Percentiles rank a stretch among this genome's conserved stretches.
Evolutionary conservation across 2,329 filamentous ascomycete species (phyloP).

Genomic region (Coniochaeta sp.): DNA sequence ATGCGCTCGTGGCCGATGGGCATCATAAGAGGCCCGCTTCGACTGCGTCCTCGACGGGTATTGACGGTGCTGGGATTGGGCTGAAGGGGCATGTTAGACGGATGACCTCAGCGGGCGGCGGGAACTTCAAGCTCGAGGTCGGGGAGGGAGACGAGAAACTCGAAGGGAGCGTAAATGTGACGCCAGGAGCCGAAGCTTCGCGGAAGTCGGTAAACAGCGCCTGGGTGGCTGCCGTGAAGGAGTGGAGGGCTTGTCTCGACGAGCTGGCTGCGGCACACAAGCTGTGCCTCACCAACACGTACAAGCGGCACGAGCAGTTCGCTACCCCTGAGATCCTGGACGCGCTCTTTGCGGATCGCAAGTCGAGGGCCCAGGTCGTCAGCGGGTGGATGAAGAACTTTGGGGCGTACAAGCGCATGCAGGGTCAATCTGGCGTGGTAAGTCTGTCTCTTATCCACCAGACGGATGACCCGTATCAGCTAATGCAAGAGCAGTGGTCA

Average conservation of each 20-base stretch:
- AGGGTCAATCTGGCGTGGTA: constrained; percentile 29
- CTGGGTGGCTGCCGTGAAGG: constrained; percentile 30
- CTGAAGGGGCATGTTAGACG: neutral
- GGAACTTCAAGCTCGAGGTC: neutral
- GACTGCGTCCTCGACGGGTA: neutral
- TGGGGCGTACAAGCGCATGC: constrained; percentile 5
- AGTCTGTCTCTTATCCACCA: constrained; percentile 8
- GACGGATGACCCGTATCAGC: no score
- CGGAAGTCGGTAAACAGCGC: constrained; percentile 25
- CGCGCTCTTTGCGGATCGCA: constrained; percentile 31
- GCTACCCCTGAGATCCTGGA: constrained; percentile 34
- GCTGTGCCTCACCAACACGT: constrained; percentile 33
- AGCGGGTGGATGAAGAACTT: constrained; percentile 5
- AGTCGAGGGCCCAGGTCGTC: constrained; percentile 33
- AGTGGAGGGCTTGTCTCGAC: constrained; percentile 36
- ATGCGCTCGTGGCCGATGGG: neutral
- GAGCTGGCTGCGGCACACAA: constrained; percentile 31
- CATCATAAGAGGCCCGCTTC: neutral
- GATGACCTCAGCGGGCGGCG: neutral
- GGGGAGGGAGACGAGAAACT: neutral
- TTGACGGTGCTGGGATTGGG: neutral
- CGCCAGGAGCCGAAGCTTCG: constrained; percentile 5
- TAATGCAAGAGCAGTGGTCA: constrained; percentile 17
- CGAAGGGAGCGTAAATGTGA: neutral
- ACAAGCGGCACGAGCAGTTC: constrained; percentile 35